Base-by-base conservation (phyloP, 768 basidiomycete species). In the Leccinum variicolor region DNA sequence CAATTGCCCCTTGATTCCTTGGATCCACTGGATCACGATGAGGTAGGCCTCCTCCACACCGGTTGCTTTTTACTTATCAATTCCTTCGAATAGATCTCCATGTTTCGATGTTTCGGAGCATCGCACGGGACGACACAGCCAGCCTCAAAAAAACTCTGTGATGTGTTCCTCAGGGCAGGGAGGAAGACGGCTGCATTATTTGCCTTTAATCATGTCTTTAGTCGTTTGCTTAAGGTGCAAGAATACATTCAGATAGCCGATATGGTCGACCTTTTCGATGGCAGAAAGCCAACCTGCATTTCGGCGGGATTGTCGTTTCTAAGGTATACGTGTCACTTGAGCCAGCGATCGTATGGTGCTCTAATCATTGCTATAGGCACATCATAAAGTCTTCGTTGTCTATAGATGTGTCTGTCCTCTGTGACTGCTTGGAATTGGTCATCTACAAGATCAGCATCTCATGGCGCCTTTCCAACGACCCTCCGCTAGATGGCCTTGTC, bases 361-460 rank as follows among this genome's bases (percentile, higher is more conserved):
- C 34, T 55, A 31, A 60, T 1, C 9, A 19, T 45, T 25, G 33
- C 3, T 36, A 9, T 53, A 86, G 85, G 29, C 79, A 82, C 55
- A 57, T 84, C 14, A 55, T 83, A n/a, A 59, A 71, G 2, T 61
- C 64, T 1, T 53, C 56, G 7, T 56, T 84, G 4, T 66, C 62
- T 4, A 70, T 85, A 17, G 75, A 84, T 36, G 68, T 81, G 28
- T 72, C 73, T 21, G 73, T 80, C 13, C 65, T 87, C 3, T 86
- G 83, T 54, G 76, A 81, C 53, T 69, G 79, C 45, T 58, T 84
- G 15, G 86, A 87, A 41, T 66, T 68, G 10, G 64, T 86, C 2
- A 77, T 79, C 51, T 73, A 72, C 8, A 73, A 73, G 15, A 62
- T 76, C 4, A 69, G 81, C 6, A 53, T 86, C 3, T 71, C 73